These are phyloP conservation scores for Erodium moschatum DNA, from an alignment of 441 rosid species.

Conservation along the genomic window DNA sequence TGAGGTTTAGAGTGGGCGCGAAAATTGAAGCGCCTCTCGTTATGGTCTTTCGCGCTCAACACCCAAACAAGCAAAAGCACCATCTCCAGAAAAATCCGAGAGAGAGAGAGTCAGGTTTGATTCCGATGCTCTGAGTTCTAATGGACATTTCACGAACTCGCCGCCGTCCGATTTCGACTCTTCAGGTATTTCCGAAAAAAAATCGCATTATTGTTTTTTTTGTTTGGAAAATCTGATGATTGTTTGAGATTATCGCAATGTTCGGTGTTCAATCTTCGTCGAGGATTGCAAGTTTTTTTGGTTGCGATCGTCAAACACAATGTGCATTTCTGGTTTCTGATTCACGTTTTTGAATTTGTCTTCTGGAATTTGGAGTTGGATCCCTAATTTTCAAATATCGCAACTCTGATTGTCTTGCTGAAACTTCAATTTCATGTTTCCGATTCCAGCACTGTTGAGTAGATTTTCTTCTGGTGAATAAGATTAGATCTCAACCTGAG, in stretches of 20 bases:
- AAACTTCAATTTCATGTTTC: background rate
- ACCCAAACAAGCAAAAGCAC: background rate
- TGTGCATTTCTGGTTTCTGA: background rate
- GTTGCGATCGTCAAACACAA: background rate
- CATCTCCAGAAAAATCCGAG: background rate
- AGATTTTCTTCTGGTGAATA: no score
- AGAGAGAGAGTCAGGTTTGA: background rate
- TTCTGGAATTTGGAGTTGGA: background rate
- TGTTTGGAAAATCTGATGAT: background rate
- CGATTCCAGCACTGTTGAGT: no score
- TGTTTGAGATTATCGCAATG: background rate
- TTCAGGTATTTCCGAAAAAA: background rate
- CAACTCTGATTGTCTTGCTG: background rate
- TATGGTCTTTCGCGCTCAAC: background rate
- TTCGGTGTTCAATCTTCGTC: background rate
- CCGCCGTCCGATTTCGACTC: background rate
- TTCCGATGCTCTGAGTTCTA: background rate
- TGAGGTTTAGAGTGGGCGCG: background rate
- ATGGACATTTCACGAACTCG: background rate
- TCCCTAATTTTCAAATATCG: background rate
- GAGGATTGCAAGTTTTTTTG: background rate
- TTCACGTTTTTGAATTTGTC: background rate
- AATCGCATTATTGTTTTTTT: background rate
- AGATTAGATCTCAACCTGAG: no score
- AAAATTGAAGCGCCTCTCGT: background rate